phyloP scores from a whole-genome alignment of 1,284 basidiomycete species.

The Megacollybia platyphylla region DNA sequence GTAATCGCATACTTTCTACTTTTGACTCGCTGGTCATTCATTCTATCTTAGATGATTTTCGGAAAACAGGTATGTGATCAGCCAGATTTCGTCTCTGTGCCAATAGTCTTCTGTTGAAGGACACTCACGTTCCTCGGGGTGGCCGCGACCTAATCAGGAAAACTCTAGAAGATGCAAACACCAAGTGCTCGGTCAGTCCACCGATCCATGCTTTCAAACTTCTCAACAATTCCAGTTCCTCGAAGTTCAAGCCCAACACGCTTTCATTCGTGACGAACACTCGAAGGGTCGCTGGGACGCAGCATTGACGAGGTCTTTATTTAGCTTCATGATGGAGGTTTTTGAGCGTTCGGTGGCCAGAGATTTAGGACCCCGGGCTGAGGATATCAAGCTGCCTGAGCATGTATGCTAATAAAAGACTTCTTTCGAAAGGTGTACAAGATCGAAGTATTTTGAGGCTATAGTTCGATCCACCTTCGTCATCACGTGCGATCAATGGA shows the following conservation, averaged over 20 bases:
- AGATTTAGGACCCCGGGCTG: constrained; percentile 61
- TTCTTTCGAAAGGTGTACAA: not conserved
- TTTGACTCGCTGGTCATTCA: not conserved
- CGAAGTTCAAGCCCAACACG: constrained; percentile 89
- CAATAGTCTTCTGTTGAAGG: constrained; percentile 23
- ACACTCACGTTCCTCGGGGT: constrained; percentile 79
- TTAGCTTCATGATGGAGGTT: constrained; percentile 85
- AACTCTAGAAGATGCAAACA: constrained; percentile 66
- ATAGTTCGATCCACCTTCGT: not conserved
- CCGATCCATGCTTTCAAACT: constrained; percentile 1
- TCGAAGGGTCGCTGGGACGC: constrained; percentile 93
- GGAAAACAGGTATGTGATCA: constrained; percentile 66
- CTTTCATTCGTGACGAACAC: constrained; percentile 83
- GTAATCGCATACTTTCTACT: constrained; percentile 25
- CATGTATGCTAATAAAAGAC: constrained; percentile 54
- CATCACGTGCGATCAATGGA: not conserved
- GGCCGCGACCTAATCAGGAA: constrained; percentile 78
- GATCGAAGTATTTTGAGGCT: not conserved
- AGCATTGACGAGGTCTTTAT: constrained; percentile 70
- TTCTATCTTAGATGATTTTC: constrained; percentile 66
- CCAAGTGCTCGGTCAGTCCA: constrained; percentile 49
- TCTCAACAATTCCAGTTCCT: constrained; percentile 46
- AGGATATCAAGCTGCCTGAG: constrained; percentile 34
- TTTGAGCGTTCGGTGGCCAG: constrained; percentile 78
- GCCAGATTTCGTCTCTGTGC: constrained; percentile 20